These are phyloP conservation scores for Capsicum chinense DNA, from an alignment of 257 asterid genomes.

Conservation along the genomic window DNA sequence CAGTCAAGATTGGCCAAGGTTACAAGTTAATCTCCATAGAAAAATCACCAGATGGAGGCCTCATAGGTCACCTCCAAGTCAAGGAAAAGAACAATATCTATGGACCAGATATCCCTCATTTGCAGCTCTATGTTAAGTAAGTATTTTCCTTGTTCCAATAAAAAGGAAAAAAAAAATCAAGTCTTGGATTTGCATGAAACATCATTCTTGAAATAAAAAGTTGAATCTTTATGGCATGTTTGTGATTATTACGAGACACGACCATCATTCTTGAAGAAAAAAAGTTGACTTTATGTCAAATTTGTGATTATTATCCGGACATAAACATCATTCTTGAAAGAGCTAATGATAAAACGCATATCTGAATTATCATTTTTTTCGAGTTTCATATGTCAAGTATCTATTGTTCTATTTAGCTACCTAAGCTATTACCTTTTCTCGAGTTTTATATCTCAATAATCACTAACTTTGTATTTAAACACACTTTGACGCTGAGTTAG, in stretches of 20 bases:
- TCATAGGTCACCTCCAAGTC: constrained; percentile 73
- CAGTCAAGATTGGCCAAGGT: constrained; percentile 75
- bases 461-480: too few relatives aligned
- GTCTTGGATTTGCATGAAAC: constrained; percentile 12
- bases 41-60: constrained; percentile 72
- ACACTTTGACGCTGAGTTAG: too few relatives aligned
- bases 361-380: too few relatives aligned
- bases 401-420: too few relatives aligned
- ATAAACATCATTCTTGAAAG: background rate
- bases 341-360: too few relatives aligned
- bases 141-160: background rate
- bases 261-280: background rate
- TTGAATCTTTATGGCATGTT: too few relatives aligned
- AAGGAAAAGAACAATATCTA: constrained; percentile 69
- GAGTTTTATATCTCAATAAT: too few relatives aligned
- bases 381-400: too few relatives aligned
- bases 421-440: too few relatives aligned
- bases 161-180: background rate
- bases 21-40: constrained; percentile 72
- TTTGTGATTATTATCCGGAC: background rate
- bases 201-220: background rate
- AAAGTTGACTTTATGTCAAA: background rate
- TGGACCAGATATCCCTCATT: constrained; percentile 80
- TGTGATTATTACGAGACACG: background rate
- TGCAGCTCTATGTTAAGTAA: constrained; percentile 90